phyloP scores from a whole-genome alignment of 1,284 basidiomycete genomes.

The Sporisorium reilianum region DNA sequence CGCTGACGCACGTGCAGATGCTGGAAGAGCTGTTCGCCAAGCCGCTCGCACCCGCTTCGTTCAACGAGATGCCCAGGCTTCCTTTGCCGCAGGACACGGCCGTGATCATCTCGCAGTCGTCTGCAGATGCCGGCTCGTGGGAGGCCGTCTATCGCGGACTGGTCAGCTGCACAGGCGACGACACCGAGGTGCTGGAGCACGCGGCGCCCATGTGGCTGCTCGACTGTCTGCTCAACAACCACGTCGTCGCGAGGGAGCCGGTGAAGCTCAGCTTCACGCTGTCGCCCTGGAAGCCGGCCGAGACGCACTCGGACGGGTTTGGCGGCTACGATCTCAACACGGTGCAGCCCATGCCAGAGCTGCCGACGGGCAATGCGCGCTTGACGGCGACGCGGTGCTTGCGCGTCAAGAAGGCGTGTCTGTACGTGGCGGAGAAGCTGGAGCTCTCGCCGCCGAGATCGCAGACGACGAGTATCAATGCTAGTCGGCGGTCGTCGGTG shows the following conservation, averaged over 20 bases:
- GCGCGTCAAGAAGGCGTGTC: slow-evolving; percentile 83
- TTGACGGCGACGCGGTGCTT: slow-evolving; percentile 88
- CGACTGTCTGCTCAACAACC: slow-evolving; percentile 79
- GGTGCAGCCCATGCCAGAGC: slow-evolving; percentile 33
- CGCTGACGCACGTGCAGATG: slow-evolving; percentile 19
- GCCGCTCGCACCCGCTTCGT: slow-evolving; percentile 78
- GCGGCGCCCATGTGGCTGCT: slow-evolving; percentile 87
- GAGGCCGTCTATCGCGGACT: slow-evolving; percentile 80
- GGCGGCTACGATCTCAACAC: slow-evolving; percentile 33
- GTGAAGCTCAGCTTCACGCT: slow-evolving; percentile 79
- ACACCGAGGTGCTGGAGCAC: slow-evolving; percentile 80
- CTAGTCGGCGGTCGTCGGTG: slow-evolving; percentile 33
- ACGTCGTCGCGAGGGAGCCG: slow-evolving; percentile 41
- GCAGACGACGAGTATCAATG: slow-evolving; percentile 39
- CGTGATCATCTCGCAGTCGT: slow-evolving; percentile 86
- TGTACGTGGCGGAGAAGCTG: slow-evolving; percentile 90
- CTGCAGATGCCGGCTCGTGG: slow-evolving; percentile 78
- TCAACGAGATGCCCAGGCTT: slow-evolving; percentile 80
- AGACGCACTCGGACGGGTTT: slow-evolving; percentile 33
- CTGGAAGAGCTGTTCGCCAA: slow-evolving; percentile 78
- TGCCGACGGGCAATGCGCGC: slow-evolving; percentile 78
- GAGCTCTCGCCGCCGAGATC: slow-evolving; percentile 72
- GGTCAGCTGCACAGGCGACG: slow-evolving; percentile 75
- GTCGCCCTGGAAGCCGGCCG: slow-evolving; percentile 75
- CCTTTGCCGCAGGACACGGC: slow-evolving; percentile 77